Percentiles rank a stretch among this genome's conserved stretches.
Conservation (phyloP, 106 monocot species). For the Apostasia ramifera region DNA sequence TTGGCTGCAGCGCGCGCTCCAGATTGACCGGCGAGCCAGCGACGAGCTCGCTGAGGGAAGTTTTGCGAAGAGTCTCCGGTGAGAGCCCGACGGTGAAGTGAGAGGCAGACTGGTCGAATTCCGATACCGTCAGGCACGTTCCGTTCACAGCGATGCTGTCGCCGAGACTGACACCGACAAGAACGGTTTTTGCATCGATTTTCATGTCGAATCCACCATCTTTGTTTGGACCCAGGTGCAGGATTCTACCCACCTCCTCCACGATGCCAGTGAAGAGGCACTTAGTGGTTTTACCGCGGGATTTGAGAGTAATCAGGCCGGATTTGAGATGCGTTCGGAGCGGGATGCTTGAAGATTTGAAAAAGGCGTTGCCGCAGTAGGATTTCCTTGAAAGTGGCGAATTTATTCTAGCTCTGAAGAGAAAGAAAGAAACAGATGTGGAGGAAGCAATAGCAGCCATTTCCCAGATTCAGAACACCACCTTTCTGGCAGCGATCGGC, state of each 20-base stretch:
- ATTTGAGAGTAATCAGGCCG: background rate
- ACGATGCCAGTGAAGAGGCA: constrained; percentile 95
- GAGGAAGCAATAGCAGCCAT: background rate
- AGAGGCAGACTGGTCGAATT: constrained; percentile 27
- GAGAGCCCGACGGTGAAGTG: constrained; percentile 76
- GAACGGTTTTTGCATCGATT: constrained; percentile 52
- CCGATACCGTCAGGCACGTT: constrained; percentile 85
- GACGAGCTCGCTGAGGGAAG: constrained; percentile 49
- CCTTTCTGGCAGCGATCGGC: too few species aligned
- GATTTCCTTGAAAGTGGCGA: background rate
- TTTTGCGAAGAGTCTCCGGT: constrained; percentile 83
- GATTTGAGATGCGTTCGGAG: background rate
- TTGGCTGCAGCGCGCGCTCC: constrained; percentile 69
- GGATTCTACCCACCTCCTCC: constrained; percentile 71
- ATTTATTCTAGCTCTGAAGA: background rate
- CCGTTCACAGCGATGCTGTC: constrained; percentile 90
- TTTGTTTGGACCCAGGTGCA: constrained; percentile 37
- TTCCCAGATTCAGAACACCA: too few species aligned
- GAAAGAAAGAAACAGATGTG: background rate
- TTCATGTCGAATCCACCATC: constrained; percentile 42
- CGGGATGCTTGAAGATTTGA: background rate
- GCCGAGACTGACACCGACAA: constrained; percentile 60
- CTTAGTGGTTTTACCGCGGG: background rate
- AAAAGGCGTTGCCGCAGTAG: background rate
- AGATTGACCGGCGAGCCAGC: constrained; percentile 58